Base-by-base conservation (phyloP, 2,329 filamentous ascomycete genomes). In the Monilinia vaccinii-corymbosi region DNA sequence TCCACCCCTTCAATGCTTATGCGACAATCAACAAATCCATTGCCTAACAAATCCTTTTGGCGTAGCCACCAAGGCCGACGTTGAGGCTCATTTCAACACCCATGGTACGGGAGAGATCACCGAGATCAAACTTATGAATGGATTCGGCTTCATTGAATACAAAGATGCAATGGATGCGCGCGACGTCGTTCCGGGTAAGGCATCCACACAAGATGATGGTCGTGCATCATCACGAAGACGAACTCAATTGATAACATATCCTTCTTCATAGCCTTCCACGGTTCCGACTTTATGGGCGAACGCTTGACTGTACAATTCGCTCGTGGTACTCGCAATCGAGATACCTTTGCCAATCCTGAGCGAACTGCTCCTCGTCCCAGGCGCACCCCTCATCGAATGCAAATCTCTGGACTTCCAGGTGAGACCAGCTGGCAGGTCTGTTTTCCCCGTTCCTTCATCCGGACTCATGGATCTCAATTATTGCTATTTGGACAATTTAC, bases 341-440 rank as follows among this genome's bases (percentile, higher is more conserved):
- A 87, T 70, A 80, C 83, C 66, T 85, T 84, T 74, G 79, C 80
- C 65, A 70, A 67, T 62, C 76, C 81, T 70, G 86, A 88, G 72
- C 85, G 86, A 68, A 81, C 81, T 67, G 80, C 83, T 71, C 86
- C 87, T 67, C 89, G 94, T 72, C 94, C 94, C 66, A 88, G 94
- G 73, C 91, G 94, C 75, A 99, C 94, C 68, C 86, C 91, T 68
- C 91, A 92, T 77, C 89, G 94, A 75, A 97, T 99, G 94, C 88
- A 93, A 76, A 95, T 99, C 73, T 89, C 89, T 80, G 93, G 92
- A 80, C 90, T 99, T 77, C 92, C 93, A 75, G 86, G 85, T 79
- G 93, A 97, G 82, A 99, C 94, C 82, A 97, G 92, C 85, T 99
- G 94, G 94, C 94, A 99, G 94, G 94, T 99, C 88, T 94, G 94